phyloP scores from a whole-genome alignment of 192 early-diverging fungal species.

The Mortierella claussenii region DNA sequence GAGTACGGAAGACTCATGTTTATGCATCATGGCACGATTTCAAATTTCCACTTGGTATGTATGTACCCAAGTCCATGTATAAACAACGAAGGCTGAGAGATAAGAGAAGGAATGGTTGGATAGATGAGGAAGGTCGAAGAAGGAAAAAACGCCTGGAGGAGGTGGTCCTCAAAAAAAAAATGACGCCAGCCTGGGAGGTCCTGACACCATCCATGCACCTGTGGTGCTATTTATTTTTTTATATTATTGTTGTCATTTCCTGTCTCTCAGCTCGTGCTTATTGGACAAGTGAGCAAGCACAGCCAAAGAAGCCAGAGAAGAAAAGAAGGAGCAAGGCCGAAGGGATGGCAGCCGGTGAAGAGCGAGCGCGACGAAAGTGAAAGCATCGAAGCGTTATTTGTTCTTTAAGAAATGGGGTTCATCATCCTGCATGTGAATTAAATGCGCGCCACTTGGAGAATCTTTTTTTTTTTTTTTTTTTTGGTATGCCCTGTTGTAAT shows the following conservation, averaged over 20 bases:
- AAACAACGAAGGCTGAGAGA: not conserved
- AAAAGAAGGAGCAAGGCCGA: no score
- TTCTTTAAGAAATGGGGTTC: no score
- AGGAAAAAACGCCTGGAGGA: not conserved
- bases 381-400: no score
- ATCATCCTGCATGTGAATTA: no score
- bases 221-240: constrained; percentile 2
- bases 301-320: no score
- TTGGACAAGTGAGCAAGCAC: not conserved
- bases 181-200: constrained; percentile 23
- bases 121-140: not conserved
- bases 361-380: no score
- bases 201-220: constrained; percentile 48
- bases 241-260: not conserved
- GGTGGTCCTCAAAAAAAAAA: constrained; percentile 7
- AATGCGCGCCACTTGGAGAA: no score
- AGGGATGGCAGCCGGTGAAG: no score
- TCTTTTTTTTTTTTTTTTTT: constrained; percentile 4
- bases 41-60: constrained; percentile 69
- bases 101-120: not conserved
- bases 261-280: not conserved
- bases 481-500: not conserved
- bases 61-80: not conserved
- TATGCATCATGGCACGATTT: constrained; percentile 84
- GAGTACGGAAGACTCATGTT: constrained; percentile 81